Percentiles rank a stretch among this genome's conserved stretches.
Conservation (phyloP, 306 rosid species). For the Prunus kanzakura region DNA sequence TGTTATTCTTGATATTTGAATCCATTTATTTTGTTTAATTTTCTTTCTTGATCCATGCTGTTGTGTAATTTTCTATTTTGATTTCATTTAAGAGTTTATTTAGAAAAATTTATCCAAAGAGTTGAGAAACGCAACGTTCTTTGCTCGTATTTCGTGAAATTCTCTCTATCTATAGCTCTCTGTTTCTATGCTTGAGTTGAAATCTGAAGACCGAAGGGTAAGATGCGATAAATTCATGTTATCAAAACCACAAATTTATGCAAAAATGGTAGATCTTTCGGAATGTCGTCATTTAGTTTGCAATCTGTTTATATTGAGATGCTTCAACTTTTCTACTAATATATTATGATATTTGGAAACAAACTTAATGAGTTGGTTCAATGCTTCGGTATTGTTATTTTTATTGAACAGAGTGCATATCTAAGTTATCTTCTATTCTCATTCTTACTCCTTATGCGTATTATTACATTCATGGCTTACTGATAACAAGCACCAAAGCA, state of each 20-base stretch:
- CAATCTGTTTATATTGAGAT: not conserved
- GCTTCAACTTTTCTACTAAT: not conserved
- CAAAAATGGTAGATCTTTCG: not conserved
- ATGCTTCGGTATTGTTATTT: not conserved
- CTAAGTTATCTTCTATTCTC: not conserved
- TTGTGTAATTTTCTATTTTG: not conserved
- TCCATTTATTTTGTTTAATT: not conserved
- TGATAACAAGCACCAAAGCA: not conserved
- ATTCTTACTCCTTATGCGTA: not conserved
- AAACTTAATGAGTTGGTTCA: not conserved
- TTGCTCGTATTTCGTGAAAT: not conserved
- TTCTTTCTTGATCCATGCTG: not conserved
- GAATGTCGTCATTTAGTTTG: not conserved
- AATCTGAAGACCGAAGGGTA: not conserved
- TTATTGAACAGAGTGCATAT: not conserved
- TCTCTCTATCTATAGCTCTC: not conserved
- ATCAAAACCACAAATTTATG: not conserved
- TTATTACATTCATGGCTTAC: not conserved
- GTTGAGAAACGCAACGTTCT: not conserved
- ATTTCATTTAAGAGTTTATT: not conserved
- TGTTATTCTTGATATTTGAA: not conserved
- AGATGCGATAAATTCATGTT: not conserved
- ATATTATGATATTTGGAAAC: not conserved
- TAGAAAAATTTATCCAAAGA: not conserved
- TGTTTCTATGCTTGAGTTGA: not conserved